Percentiles rank a stretch among this genome's conserved stretches.
Evolutionary conservation across 441 rosid species (phyloP).

Genomic region (Brassica hybrid): DNA sequence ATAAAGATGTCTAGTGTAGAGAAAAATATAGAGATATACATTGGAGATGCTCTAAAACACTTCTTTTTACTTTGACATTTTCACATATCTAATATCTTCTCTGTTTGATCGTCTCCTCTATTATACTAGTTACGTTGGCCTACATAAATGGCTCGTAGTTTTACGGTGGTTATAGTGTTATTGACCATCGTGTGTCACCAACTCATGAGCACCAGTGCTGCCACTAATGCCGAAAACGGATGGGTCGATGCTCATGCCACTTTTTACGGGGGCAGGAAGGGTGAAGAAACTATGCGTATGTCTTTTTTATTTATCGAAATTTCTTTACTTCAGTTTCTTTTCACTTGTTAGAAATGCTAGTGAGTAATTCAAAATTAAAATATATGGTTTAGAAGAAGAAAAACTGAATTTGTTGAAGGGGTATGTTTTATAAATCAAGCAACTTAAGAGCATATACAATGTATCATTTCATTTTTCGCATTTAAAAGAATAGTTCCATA

Average conservation of each 20-base stretch:
- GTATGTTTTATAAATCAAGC: background rate
- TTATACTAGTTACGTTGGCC: background rate
- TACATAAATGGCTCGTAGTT: slow-evolving; percentile 10
- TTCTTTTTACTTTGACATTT: background rate
- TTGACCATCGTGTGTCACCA: background rate
- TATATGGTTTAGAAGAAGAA: background rate
- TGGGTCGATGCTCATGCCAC: slow-evolving; percentile 35
- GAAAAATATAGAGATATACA: too few species aligned
- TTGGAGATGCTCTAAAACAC: slow-evolving; percentile 1
- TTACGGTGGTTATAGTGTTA: background rate
- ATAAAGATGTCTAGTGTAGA: too few species aligned
- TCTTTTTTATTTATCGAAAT: background rate
- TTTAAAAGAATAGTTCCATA: too few species aligned
- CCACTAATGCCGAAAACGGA: background rate
- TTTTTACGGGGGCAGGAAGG: slow-evolving; percentile 20
- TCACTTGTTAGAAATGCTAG: background rate
- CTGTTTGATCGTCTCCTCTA: background rate
- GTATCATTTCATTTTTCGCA: too few species aligned
- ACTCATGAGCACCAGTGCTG: background rate
- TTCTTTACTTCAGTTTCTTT: background rate
- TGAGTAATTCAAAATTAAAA: background rate
- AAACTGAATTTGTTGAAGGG: background rate
- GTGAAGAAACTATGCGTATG: slow-evolving; percentile 31
- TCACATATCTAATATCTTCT: background rate
- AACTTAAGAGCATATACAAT: background rate